These are phyloP conservation scores for Erythrophleum fordii DNA, from an alignment of 306 rosid species.

Conservation along the genomic window DNA sequence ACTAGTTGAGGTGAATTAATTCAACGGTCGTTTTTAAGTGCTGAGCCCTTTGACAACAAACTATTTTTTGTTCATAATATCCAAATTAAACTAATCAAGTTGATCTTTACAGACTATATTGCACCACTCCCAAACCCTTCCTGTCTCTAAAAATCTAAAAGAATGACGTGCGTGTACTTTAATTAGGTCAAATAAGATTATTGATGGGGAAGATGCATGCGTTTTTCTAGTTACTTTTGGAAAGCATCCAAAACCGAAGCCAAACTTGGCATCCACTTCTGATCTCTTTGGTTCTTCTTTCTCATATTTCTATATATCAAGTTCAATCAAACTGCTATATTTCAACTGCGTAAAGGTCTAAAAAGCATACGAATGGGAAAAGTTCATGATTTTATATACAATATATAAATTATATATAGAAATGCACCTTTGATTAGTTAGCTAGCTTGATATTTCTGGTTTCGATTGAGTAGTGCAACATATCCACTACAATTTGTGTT, in stretches of 20 bases:
- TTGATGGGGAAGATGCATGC: not conserved
- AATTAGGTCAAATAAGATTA: not conserved
- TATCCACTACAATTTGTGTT: not conserved
- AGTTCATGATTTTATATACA: not conserved
- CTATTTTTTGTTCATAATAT: not conserved
- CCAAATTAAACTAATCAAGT: not conserved
- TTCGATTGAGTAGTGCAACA: not conserved
- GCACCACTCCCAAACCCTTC: not conserved
- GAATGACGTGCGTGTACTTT: not conserved
- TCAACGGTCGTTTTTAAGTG: not conserved
- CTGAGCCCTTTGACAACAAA: not conserved
- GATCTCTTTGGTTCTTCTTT: not conserved
- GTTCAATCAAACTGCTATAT: not conserved
- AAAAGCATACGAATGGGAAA: not conserved
- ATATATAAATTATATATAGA: not conserved
- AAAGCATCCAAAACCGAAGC: not conserved
- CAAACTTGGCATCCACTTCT: not conserved
- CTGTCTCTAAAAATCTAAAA: not conserved
- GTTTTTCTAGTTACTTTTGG: slow-evolving; percentile 11
- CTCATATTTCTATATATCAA: not conserved
- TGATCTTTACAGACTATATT: slow-evolving; percentile 7
- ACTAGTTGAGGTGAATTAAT: not conserved
- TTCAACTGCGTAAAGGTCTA: not conserved
- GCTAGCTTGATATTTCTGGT: not conserved
- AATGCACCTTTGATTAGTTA: not conserved